Evolutionary conservation across 2,329 filamentous ascomycete species (phyloP).

Genomic region (Cytospora piceae): DNA sequence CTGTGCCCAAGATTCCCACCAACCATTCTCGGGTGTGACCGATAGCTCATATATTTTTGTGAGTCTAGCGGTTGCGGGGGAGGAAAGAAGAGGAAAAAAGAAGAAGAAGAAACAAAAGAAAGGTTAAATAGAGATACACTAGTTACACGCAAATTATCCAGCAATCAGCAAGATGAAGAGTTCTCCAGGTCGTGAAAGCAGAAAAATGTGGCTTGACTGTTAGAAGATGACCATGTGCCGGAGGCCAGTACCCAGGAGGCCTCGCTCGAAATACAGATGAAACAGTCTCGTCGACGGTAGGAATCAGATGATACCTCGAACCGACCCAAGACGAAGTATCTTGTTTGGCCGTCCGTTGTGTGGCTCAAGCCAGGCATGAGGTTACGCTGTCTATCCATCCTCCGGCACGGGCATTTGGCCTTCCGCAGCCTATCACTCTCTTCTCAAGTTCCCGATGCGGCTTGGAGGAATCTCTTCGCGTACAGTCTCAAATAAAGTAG

Average conservation of each 20-base stretch:
- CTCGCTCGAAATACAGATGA: constrained; percentile 5
- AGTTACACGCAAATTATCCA: neutral
- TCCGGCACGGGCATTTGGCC: neutral
- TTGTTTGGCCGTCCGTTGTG: no score
- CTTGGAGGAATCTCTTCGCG: neutral
- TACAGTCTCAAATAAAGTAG: neutral
- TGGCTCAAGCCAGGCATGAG: neutral
- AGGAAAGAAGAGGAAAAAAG: neutral
- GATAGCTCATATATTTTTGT: neutral
- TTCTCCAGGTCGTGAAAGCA: neutral
- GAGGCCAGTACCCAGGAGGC: neutral
- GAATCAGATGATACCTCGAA: neutral
- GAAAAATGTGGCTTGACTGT: neutral
- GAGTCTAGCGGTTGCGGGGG: neutral
- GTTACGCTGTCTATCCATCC: neutral
- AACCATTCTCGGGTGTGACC: neutral
- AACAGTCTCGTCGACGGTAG: constrained; percentile 4
- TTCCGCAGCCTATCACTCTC: neutral
- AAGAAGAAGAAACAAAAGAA: neutral
- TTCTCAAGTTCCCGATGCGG: neutral
- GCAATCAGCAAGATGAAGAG: neutral
- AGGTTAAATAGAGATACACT: no score
- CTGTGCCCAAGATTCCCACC: neutral
- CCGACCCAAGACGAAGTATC: no score
- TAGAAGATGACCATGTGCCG: neutral